phyloP scores from a whole-genome alignment of 2,329 filamentous ascomycete genomes.

The Aaosphaeria pasadenensis region DNA sequence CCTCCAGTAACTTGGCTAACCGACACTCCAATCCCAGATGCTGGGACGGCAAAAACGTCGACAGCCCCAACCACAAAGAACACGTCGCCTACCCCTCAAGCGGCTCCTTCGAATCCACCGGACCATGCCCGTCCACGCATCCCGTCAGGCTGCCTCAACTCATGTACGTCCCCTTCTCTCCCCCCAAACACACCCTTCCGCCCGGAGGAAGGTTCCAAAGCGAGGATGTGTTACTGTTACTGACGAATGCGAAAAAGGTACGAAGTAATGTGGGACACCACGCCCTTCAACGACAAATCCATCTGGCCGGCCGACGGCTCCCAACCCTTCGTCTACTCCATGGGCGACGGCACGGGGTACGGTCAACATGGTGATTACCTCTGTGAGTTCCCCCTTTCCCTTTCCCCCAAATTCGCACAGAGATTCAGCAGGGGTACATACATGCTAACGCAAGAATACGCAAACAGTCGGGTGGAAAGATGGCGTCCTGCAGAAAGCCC shows the following conservation, averaged over 20 bases:
- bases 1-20: neutral
- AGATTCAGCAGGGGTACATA: neutral
- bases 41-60: constrained; percentile 50
- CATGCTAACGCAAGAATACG: neutral
- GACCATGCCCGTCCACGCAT: constrained; percentile 39
- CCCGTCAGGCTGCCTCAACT: constrained; percentile 47
- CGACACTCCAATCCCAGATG: constrained; percentile 13
- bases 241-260: no score
- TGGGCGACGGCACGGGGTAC: constrained; percentile 37
- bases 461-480: constrained; percentile 44
- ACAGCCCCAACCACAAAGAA: constrained; percentile 54
- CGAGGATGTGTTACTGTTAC: no score
- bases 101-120: constrained; percentile 18
- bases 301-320: constrained; percentile 21
- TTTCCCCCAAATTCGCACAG: neutral
- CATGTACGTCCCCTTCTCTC: constrained; percentile 22
- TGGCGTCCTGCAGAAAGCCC: constrained; percentile 44
- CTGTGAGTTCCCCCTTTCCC: constrained; percentile 5
- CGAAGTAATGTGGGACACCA: constrained; percentile 47
- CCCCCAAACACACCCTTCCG: no score
- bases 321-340: constrained; percentile 26
- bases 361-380: constrained; percentile 23
- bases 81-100: constrained; percentile 38
- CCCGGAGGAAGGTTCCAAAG: no score
- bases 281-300: constrained; percentile 19